Evolutionary conservation across 164 flowering plant species (phyloP), one percentile per base, ranked within the genome.

Genomic region (Nymphaea thermarum): DNA sequence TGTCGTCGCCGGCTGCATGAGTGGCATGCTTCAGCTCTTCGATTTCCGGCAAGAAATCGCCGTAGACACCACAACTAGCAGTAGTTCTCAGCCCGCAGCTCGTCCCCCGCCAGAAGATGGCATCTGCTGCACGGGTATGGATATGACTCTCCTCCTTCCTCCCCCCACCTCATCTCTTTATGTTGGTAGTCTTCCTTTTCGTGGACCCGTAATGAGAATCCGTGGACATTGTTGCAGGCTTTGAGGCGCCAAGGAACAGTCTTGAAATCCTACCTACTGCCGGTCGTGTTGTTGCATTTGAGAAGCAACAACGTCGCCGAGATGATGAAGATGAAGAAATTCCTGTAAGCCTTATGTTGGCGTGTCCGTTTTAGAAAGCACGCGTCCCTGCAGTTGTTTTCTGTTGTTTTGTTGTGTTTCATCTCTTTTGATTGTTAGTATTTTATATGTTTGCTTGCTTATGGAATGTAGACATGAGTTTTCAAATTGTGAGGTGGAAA

Each of bases 231-330:
- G 18, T 67, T 72, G 74, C 79, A 89, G 96, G 97, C 41, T 71
- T 73, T 8, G 93, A 87, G 73, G 94, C 98, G 55, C 97, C 97
- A 61, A 80, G 97, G 66, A 91, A 89, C 70, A 93, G 97, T 80
- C 82, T 87, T 83, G 89, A 93, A 71, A 73, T 78, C 43, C 83
- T 80, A 53, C 83, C 79, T 4, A 55, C 65, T 6, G 14, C 45
- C 7, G 6, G 42, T 25, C 36, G 63, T 4, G 43, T 4, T 43
- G 42, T n/a, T 66, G 36, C 60, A 67, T 17, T 61, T 68, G 65
- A 63, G 69, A 76, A 44, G 57, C 81, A 14, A 36, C 68, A 17
- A 65, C 67, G 8, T 72, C 87, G 41, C 42, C 70, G n/a, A 64
- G 11, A 67, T 69, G 74, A 73, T 59, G 77, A 79, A 62, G 82